Evolutionary conservation across 2,329 filamentous ascomycete species (phyloP), one percentile per base, ranked within the genome.

Genomic region (Verticillium longisporum): DNA sequence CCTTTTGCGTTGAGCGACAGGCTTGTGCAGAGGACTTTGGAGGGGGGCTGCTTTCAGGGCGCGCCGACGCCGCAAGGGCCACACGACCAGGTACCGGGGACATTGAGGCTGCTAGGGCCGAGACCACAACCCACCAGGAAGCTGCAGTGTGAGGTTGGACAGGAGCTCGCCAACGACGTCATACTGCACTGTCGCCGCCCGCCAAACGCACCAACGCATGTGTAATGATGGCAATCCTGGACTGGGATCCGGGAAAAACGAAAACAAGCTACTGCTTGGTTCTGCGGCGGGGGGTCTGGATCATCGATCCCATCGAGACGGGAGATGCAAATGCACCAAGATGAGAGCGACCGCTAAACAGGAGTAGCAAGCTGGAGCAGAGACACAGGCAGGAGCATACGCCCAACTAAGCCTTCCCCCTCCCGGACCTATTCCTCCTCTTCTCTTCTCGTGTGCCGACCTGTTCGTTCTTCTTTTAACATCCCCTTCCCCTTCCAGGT

Each of bases 391-490:
- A 15, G 15, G 38, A n/a, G 6, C 38, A n/a, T 45, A 45, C 18
- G 38, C 38, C 38, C 26, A 45, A 45, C 18, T 9, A 45, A 45
- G 54, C 54, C 31, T 26, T 26, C 26, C 26, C 26, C 26, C 26
- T 26, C 34, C 32, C 31, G 32, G 55, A 18, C 32, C 55, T 56
- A 10, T 31, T 56, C 21, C 34, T 32, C 32, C 34, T 33, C 18
- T 26, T 21, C 34, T 33, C 18, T 14, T 21, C 55, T 50, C 59
- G 33, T 55, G 31, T 60, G 59, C 61, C 61, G 60, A 58, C 60
- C 33, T 36, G 32, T 33, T 37, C 58, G 38, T 57, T 60, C 50
- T 61, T 58, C 36, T 61, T 34, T 26, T 2, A 26, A 26, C 26
- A 26, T 26, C 26, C 26, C 3, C 2, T 26, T 21, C 6, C 37